Base-by-base conservation (phyloP, 2,329 filamentous ascomycete species). In the Arthrobotrys conoides region DNA sequence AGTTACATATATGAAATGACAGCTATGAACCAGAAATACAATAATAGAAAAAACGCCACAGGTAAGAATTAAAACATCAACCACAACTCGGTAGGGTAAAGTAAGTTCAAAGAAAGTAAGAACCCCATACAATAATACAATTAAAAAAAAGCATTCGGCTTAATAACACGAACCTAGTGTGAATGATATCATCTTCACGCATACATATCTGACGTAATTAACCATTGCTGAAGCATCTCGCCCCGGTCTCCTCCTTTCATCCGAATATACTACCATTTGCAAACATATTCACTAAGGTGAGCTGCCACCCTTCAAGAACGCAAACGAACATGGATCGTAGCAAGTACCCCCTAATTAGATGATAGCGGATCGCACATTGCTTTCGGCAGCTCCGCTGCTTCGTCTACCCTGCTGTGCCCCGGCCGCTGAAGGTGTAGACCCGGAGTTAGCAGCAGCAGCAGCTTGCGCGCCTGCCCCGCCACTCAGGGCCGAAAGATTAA, bases 401-500 rank as follows among this genome's bases (percentile, higher is more conserved):
- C 72, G 36, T 18, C 72, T 44, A 5, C 24, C 49, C 24, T 66
- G 71, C 48, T 69, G 65, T 14, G 36, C 5, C 12, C 16, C 36
- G 0, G 71, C 33, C 16, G 66, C 33, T 22, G 66, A 38, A 36
- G 22, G n/a, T 10, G 51, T 24, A 14, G 66, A 16, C 9, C 33
- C 36, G 9, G 53, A 59, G 18, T 22, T 41, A 16, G 61, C 33
- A 30, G 22, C 61, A 5, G 69, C 38, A 33, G 63, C 30, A n/a
- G 63, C 48, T 14, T 51, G 59, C 10, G 38, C 72, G n/a, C 22
- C 57, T 53, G 30, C 36, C n/a, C 59, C 70, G 6, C 66, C 70
- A 16, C 76, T 61, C 38, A 79, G 51, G 2, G 76, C 69, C 18
- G 76, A 79, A 20, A 79, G 27, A 68, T 82, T 72, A 72, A 79